Base-by-base conservation (phyloP, 2,329 filamentous ascomycete species). In the Purpureocillium lavendulum region DNA sequence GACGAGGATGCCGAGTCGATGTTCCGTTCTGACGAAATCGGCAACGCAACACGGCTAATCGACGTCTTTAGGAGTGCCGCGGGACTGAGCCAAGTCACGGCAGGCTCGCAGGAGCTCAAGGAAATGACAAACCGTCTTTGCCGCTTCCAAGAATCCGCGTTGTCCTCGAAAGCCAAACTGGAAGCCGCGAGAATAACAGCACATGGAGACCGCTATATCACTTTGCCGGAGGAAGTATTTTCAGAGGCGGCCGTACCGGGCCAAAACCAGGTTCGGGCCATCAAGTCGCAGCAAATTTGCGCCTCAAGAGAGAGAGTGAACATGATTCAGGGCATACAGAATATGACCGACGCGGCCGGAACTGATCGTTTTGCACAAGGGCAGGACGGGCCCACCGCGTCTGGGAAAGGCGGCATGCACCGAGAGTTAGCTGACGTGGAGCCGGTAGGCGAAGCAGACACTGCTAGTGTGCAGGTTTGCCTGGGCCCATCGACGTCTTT, bases 241-340 rank as follows among this genome's bases (percentile, higher is more conserved):
- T 31, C 30, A 7, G 30, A 13, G 14, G 30, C 30, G 13, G 7
- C 30, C 11, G 30, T 31, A 7, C 30, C 21, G 5, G 6, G 10
- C 6, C 30, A 30, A 16, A 18, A 14, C 31, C 18, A 31, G 24
- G 21, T 43, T 7, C 41, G 21, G 32, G 31, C 41, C 9, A 44
- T 44, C 18, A 44, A 42, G 33, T 44, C 41, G n/a, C 41, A 15
- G 30, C 30, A 31, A 7, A 31, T 7, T 13, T 9, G 30, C 14
- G 30, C 30, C 13, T 31, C 30, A 8, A 13, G 30, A 15, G 30
- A 31, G 30, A 13, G 11, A 31, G 30, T 14, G 15, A 26, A 31
- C 8, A 31, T 16, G 30, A 31, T 15, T 9, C 30, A 31, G 9
- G 30, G 30, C 30, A 31, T 31, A 16, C 30, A 15, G 15, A 31